Percentiles rank a stretch among this genome's conserved stretches.
These are phyloP conservation scores for Didymella lethalis DNA, from an alignment of 2,329 filamentous ascomycete species.

Conservation along the genomic window DNA sequence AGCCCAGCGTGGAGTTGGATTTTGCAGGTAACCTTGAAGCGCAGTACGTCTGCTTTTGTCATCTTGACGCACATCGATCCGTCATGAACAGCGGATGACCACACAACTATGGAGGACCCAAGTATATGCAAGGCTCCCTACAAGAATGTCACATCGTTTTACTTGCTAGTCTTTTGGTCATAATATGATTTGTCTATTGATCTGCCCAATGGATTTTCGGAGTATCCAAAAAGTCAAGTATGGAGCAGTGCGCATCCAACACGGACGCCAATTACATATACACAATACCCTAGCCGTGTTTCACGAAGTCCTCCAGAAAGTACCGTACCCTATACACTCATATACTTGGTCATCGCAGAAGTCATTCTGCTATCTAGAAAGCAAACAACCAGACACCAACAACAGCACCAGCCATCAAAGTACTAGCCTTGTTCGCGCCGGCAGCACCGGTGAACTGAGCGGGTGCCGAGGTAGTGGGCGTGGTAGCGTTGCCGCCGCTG, in stretches of 20 bases:
- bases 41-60: too few species aligned
- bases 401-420: constrained; percentile 33
- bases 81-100: not conserved
- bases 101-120: not conserved
- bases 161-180: not conserved
- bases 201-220: constrained; percentile 1
- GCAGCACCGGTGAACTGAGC: constrained; percentile 44
- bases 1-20: too few species aligned
- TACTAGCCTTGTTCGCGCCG: constrained; percentile 32
- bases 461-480: constrained; percentile 22
- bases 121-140: not conserved
- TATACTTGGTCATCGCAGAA: not conserved
- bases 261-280: constrained; percentile 15
- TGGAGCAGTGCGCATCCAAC: constrained; percentile 6
- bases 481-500: constrained; percentile 30
- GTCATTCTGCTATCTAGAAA: constrained; percentile 28
- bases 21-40: too few species aligned
- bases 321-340: not conserved
- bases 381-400: constrained; percentile 37
- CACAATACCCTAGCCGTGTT: constrained; percentile 15
- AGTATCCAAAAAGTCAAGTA: not conserved
- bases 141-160: not conserved
- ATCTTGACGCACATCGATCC: too few species aligned
- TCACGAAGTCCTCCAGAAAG: constrained; percentile 14
- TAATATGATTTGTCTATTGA: constrained; percentile 1